Percentiles rank a stretch among this genome's conserved stretches.
phyloP scores from a whole-genome alignment of 2,329 filamentous ascomycete species.

The Pseudocercospora vitis region DNA sequence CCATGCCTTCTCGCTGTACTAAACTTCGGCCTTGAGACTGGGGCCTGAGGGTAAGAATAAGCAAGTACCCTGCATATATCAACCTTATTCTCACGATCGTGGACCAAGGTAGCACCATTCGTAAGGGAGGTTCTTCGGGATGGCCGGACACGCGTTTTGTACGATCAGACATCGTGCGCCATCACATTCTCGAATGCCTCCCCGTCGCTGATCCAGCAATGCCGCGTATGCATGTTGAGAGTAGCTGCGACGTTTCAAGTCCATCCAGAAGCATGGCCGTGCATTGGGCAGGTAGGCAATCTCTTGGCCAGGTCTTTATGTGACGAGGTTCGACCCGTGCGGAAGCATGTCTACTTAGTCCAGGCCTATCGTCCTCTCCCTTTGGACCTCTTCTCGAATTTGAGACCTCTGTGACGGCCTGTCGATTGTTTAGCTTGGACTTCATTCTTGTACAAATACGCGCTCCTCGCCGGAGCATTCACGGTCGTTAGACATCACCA shows the following conservation, averaged over 20 bases:
- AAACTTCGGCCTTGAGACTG: neutral
- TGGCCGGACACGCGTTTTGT: neutral
- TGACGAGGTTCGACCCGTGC: neutral
- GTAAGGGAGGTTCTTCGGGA: neutral
- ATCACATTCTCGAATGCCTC: too few relatives aligned
- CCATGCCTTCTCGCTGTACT: neutral
- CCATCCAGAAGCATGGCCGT: neutral
- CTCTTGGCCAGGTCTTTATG: slow-evolving; percentile 3
- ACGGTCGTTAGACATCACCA: neutral
- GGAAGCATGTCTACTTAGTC: slow-evolving; percentile 1
- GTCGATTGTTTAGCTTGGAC: neutral
- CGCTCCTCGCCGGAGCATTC: neutral
- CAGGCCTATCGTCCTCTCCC: neutral
- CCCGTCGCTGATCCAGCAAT: neutral
- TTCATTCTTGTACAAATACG: slow-evolving; percentile 4
- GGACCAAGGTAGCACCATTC: neutral
- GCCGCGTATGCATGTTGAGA: neutral
- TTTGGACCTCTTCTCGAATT: neutral
- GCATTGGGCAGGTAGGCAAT: slow-evolving; percentile 1
- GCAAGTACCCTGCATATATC: slow-evolving; percentile 1
- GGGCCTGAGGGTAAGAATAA: neutral
- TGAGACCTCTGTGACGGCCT: neutral
- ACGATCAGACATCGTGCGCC: neutral
- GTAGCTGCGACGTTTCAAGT: neutral
- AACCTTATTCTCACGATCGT: neutral